Evolutionary conservation across 73 alveolate genomes (phyloP).

Genomic region (Paramecium caudatum): DNA sequence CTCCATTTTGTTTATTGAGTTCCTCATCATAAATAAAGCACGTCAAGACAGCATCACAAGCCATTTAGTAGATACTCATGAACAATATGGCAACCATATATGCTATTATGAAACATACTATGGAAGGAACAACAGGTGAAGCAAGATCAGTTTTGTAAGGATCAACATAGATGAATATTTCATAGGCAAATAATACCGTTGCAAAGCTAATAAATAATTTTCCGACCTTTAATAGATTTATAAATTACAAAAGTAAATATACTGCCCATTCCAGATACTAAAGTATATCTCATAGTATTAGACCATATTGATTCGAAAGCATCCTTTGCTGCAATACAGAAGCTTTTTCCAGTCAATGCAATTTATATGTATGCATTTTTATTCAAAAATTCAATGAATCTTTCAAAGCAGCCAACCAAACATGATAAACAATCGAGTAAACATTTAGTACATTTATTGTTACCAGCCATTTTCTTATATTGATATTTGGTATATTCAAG

Average conservation of each 20-base stretch:
- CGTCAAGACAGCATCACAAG: slow-evolving; percentile 93
- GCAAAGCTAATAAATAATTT: slow-evolving; percentile 85
- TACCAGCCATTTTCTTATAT: slow-evolving; percentile 80
- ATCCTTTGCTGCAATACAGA: slow-evolving; percentile 95
- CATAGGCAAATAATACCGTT: slow-evolving; percentile 87
- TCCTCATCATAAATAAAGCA: slow-evolving; percentile 94
- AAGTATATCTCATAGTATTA: slow-evolving; percentile 89
- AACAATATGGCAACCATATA: slow-evolving; percentile 87
- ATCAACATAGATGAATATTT: slow-evolving; percentile 84
- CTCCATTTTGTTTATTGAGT: slow-evolving; percentile 81
- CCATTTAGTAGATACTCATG: slow-evolving; percentile 91
- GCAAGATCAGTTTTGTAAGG: slow-evolving; percentile 85
- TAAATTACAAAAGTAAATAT: slow-evolving; percentile 83
- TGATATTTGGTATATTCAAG: slow-evolving; percentile 88
- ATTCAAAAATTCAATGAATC: slow-evolving; percentile 89
- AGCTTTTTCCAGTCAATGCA: slow-evolving; percentile 89
- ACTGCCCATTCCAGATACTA: slow-evolving; percentile 86
- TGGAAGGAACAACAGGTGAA: slow-evolving; percentile 90
- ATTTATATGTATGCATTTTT: slow-evolving; percentile 96
- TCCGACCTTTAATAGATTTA: slow-evolving; percentile 76
- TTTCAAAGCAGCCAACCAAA: slow-evolving; percentile 88
- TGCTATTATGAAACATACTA: slow-evolving; percentile 80
- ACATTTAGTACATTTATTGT: slow-evolving; percentile 84
- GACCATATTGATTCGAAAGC: slow-evolving; percentile 91
- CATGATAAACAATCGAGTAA: slow-evolving; percentile 87